Evolutionary conservation across 75 land plant genomes (phyloP), one percentile per base, ranked within the genome.

Genomic region (Sequoia sempervirens): DNA sequence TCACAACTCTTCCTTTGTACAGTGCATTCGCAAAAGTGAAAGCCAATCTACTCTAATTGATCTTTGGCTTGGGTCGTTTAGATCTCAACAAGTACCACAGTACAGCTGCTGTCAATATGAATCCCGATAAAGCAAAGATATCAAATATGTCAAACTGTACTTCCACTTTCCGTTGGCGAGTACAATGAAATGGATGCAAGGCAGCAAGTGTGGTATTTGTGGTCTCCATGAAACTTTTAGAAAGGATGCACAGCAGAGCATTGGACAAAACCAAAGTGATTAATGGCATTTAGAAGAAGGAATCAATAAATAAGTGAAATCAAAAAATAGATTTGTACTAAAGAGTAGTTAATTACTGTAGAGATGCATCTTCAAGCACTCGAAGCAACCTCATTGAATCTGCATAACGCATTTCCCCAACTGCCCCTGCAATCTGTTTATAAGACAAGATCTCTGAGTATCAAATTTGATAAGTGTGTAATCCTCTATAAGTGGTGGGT

Each of bases 181-280:
- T 93, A 81, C 99, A 97, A 61, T 93, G 93, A 68, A 97, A 85
- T 26, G 99, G 99, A 84, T 94, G 99, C 84, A 97, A 80, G 37
- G 85, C 81, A 36, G 92, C 87, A 61, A 97, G 81, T 7, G 95
- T 97, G 82, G 88, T 82, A 80, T 97, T 96, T 38, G 89, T 92
- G 11, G 85, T 64, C 61, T 84, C 83, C 75, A 83, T 80, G 84
- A 97, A 97, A 78, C 99, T 97, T 46, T 75, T 41, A 76, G 12
- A 76, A 38, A 43, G 28, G 54, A 72, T 28, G 61, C 46, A 37
- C 14, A 72, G 43, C 43, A 30, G 14, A 52, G n/a, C 41, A 52
- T 32, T 46, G 50, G 54, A 41, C 2, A 45, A 41, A 26, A 64
- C 7, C 36, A 37, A 43, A 5, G 36, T 72, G 82, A 56, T 15